These are phyloP conservation scores for Sporopachydermia lactativora DNA, from an alignment of 805 yeast genomes.

Conservation along the genomic window DNA sequence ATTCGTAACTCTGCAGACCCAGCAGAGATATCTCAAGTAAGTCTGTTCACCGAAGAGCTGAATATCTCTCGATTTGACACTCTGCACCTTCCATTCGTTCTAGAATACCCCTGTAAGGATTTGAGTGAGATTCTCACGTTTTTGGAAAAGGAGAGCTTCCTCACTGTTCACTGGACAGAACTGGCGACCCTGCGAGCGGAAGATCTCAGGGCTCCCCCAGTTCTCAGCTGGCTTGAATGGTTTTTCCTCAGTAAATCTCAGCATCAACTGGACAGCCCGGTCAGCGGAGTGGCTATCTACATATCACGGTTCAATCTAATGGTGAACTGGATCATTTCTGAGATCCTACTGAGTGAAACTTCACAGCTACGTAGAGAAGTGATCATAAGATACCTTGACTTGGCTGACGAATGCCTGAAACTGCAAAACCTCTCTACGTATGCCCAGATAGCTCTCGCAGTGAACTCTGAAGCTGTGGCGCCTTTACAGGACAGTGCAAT, in stretches of 20 bases:
- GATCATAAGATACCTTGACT: slow-evolving; percentile 74
- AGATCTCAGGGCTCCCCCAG: slow-evolving; percentile 23
- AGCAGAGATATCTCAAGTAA: too few species aligned
- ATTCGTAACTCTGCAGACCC: too few species aligned
- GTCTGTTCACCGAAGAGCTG: too few species aligned
- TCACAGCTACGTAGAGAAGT: slow-evolving; percentile 48
- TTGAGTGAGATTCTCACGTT: slow-evolving; percentile 75
- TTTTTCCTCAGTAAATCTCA: slow-evolving; percentile 36
- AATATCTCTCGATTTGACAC: too few species aligned
- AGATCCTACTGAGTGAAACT: slow-evolving; percentile 56
- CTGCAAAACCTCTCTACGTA: slow-evolving; percentile 77
- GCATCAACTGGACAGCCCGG: neutral
- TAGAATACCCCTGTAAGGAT: slow-evolving; percentile 51
- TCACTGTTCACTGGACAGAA: slow-evolving; percentile 88
- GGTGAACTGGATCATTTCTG: slow-evolving; percentile 87
- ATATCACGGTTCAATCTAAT: slow-evolving; percentile 77
- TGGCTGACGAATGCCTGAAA: slow-evolving; percentile 60
- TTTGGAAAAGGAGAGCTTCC: slow-evolving; percentile 71
- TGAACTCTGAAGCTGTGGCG: slow-evolving; percentile 51
- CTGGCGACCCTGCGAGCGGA: slow-evolving; percentile 48
- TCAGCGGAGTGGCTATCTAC: slow-evolving; percentile 67
- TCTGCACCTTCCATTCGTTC: slow-evolving; percentile 67
- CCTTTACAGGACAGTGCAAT: slow-evolving; percentile 21
- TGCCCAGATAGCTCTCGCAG: slow-evolving; percentile 76
- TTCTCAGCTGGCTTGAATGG: slow-evolving; percentile 73